phyloP scores from a whole-genome alignment of 2,329 filamentous ascomycete species.

The Epichloe baconii region DNA sequence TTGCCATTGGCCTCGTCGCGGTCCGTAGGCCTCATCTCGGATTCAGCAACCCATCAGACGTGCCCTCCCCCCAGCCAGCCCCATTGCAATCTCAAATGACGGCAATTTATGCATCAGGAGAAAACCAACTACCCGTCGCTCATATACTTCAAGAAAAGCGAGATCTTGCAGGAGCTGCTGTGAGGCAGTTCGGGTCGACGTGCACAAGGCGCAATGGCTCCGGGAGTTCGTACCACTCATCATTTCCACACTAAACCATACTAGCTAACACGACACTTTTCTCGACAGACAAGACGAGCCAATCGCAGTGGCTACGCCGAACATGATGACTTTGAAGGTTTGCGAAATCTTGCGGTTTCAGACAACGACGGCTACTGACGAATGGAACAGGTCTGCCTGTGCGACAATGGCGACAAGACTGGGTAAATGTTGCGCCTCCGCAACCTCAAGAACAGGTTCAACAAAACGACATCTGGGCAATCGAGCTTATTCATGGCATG shows the following conservation, averaged over 20 bases:
- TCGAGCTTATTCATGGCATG: constrained; percentile 66
- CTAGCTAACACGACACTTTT: constrained; percentile 8
- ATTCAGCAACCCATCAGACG: neutral
- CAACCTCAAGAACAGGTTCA: constrained; percentile 49
- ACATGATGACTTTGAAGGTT: constrained; percentile 49
- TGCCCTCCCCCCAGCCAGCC: neutral
- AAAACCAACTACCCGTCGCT: neutral
- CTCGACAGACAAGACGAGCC: constrained; percentile 39
- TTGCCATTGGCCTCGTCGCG: constrained; percentile 4
- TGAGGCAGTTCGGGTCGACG: neutral
- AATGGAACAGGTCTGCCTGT: constrained; percentile 61
- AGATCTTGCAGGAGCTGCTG: neutral
- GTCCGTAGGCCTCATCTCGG: neutral
- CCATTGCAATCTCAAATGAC: neutral
- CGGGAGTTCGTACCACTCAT: constrained; percentile 20
- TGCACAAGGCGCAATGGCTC: constrained; percentile 22
- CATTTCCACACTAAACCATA: neutral
- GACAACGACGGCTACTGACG: constrained; percentile 9
- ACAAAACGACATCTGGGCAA: constrained; percentile 56
- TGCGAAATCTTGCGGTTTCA: neutral
- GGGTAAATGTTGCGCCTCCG: constrained; percentile 54
- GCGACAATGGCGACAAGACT: constrained; percentile 73
- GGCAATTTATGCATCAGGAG: neutral
- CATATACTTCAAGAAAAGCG: neutral
- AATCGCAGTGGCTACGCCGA: constrained; percentile 43